A percentile compares a stretch with the other conserved stretches of the same genome.
These are phyloP conservation scores for Globisporangium nodosum DNA, from an alignment of 352 stramenopile genomes.

Conservation along the genomic window DNA sequence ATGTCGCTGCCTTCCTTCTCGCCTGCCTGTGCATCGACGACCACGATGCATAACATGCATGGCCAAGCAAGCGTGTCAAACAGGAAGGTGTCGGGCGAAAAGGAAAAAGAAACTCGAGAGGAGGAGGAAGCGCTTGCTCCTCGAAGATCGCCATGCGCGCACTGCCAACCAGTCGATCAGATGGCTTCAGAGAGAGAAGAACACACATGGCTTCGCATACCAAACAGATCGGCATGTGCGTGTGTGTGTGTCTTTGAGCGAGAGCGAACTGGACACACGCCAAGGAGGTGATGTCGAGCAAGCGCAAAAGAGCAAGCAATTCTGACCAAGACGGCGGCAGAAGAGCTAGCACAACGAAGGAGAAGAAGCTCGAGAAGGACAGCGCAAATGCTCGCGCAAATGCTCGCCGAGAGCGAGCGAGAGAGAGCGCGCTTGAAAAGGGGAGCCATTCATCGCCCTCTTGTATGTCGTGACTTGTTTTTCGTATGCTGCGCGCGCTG, in stretches of 20 bases:
- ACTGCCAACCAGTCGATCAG: background rate
- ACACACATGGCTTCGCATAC: conserved; percentile 2
- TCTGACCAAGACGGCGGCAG: background rate
- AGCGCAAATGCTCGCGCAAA: too few relatives aligned
- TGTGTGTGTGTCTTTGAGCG: too few relatives aligned
- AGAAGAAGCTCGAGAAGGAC: background rate
- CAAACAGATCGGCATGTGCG: too few relatives aligned
- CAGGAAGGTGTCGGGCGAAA: too few relatives aligned
- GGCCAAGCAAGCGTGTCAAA: too few relatives aligned
- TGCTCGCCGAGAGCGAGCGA: background rate
- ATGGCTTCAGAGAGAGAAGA: conserved; percentile 1
- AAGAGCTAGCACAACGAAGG: background rate
- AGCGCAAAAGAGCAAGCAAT: too few relatives aligned
- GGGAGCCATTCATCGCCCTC: background rate
- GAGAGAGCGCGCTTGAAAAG: background rate
- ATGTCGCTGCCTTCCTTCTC: too few relatives aligned
- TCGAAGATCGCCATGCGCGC: background rate
- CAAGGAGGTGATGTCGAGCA: background rate
- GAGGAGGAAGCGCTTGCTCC: too few relatives aligned
- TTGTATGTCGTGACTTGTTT: background rate
- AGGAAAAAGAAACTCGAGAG: background rate
- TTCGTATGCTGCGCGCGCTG: background rate
- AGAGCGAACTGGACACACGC: background rate
- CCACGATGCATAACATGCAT: too few relatives aligned
- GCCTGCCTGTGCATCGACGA: too few relatives aligned